A percentile compares a stretch with the other conserved stretches of the same genome.
These are phyloP conservation scores for Termitomyces sp. DNA, from an alignment of 768 basidiomycete species.

Conservation along the genomic window DNA sequence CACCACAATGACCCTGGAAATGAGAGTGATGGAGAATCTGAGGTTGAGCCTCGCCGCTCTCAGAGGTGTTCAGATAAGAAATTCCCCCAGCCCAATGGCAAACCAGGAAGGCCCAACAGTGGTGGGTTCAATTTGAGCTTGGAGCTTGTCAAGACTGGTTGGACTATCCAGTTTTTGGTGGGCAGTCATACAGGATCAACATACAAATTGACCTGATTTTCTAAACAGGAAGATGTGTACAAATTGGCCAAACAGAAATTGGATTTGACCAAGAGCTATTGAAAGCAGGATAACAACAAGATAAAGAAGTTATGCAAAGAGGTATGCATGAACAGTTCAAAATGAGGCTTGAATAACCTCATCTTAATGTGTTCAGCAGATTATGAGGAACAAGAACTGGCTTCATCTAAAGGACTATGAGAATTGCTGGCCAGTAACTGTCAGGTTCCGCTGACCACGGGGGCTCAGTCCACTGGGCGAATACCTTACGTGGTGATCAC, in stretches of 20 bases:
- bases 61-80: neutral
- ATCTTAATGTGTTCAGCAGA: neutral
- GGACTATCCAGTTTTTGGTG: neutral
- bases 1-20: neutral
- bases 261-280: slow-evolving; percentile 2
- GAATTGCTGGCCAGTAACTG: neutral
- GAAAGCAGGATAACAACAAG: neutral
- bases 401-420: neutral
- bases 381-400: neutral
- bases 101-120: slow-evolving; percentile 8
- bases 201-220: neutral
- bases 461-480: no score
- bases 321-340: neutral
- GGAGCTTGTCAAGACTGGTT: neutral
- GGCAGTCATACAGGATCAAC: neutral
- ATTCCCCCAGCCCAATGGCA: slow-evolving; percentile 3
- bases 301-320: neutral
- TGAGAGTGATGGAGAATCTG: neutral
- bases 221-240: neutral
- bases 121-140: slow-evolving; percentile 1
- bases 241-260: neutral
- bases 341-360: neutral
- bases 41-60: neutral
- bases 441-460: no score
- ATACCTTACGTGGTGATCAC: no score